These are phyloP conservation scores for Acanthamoeba royreba DNA, from an alignment of 208 protist species.

Conservation along the genomic window DNA sequence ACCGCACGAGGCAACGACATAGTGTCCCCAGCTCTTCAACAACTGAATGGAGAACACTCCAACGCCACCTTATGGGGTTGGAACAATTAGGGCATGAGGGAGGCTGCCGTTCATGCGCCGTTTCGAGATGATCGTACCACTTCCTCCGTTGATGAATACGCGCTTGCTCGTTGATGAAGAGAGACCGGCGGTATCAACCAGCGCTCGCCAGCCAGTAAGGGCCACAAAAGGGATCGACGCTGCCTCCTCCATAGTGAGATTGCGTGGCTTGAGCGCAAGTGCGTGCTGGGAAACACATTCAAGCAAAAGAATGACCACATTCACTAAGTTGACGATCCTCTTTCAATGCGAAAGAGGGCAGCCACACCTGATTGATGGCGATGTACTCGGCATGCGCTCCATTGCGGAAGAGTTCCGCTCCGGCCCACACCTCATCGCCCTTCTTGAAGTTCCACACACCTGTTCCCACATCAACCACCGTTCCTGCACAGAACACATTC, in stretches of 20 bases:
- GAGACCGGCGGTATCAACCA: constrained; percentile 22
- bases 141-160: constrained; percentile 27
- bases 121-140: neutral
- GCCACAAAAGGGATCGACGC: constrained; percentile 11
- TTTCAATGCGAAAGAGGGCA: neutral
- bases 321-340: neutral
- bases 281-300: neutral
- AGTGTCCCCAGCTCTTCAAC: constrained; percentile 16
- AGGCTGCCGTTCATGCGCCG: neutral
- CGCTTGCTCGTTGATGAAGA: neutral
- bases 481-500: neutral
- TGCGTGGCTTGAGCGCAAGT: neutral
- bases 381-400: constrained; percentile 17
- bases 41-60: neutral
- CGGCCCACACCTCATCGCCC: constrained; percentile 18
- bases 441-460: constrained; percentile 39
- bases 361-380: neutral
- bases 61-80: constrained; percentile 1
- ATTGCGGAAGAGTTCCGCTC: neutral
- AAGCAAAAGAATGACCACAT: neutral
- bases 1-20: neutral
- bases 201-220: neutral
- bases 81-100: too few relatives aligned
- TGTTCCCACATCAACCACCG: neutral
- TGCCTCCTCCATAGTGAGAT: neutral